Conservation (phyloP, 805 yeast species). For the Wickerhamiella parazyma region DNA sequence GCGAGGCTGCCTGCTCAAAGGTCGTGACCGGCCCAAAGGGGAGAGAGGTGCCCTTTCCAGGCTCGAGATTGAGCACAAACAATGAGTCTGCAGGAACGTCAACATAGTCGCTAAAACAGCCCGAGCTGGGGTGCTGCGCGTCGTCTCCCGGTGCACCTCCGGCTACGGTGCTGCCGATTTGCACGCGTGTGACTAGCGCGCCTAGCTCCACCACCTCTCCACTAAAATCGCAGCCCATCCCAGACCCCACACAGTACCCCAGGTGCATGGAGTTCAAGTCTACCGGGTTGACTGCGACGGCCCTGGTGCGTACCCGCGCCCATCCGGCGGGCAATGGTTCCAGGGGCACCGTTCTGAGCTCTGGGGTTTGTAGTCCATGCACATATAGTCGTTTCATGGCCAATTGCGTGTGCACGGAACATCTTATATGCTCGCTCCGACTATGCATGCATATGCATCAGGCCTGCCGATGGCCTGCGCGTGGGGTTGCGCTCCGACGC, state of each 20-base stretch:
- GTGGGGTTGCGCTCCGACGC: too few species aligned
- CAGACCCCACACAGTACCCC: constrained; percentile 34
- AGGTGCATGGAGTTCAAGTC: constrained; percentile 48
- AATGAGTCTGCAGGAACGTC: constrained; percentile 28
- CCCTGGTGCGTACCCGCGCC: constrained; percentile 38
- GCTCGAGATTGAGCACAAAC: constrained; percentile 21
- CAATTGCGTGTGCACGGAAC: not conserved
- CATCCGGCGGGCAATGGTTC: constrained; percentile 8
- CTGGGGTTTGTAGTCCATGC: not conserved
- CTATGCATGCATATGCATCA: too few species aligned
- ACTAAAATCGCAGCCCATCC: constrained; percentile 47
- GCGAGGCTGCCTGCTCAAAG: constrained; percentile 52
- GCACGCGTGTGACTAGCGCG: constrained; percentile 28
- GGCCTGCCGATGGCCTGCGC: too few species aligned
- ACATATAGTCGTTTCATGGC: not conserved
- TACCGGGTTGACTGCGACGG: constrained; percentile 53
- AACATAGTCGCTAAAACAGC: constrained; percentile 48
- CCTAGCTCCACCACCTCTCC: constrained; percentile 46
- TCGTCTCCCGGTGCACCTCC: constrained; percentile 41
- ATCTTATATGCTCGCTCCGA: too few species aligned
- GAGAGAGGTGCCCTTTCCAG: constrained; percentile 19
- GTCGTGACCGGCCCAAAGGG: constrained; percentile 32
- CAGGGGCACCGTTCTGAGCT: constrained; percentile 1
- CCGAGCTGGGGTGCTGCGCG: constrained; percentile 30
- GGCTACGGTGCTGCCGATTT: constrained; percentile 29